phyloP scores from a whole-genome alignment of 2,329 filamentous ascomycete species.

The Penicillium sp. region DNA sequence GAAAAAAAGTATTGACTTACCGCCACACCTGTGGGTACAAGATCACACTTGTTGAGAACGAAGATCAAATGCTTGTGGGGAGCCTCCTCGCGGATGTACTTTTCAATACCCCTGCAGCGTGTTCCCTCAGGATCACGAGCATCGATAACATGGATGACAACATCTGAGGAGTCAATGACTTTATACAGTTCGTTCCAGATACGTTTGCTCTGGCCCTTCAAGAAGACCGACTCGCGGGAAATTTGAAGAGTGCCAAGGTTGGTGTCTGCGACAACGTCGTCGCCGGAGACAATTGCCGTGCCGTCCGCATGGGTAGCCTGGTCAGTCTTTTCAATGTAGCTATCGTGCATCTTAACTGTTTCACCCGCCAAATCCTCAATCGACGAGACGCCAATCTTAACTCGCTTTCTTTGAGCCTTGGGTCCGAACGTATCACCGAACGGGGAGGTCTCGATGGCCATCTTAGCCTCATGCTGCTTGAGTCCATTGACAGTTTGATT shows the following conservation, averaged over 20 bases:
- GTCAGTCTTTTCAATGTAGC: constrained; percentile 79
- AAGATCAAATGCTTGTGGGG: constrained; percentile 96
- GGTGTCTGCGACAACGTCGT: constrained; percentile 51
- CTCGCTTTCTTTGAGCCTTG: constrained; percentile 89
- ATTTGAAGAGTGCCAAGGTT: constrained; percentile 55
- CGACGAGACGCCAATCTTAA: constrained; percentile 84
- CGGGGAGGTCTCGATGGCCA: constrained; percentile 83
- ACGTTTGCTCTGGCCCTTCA: constrained; percentile 91
- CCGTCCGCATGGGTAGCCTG: constrained; percentile 78
- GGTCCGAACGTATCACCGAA: constrained; percentile 91
- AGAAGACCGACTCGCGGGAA: constrained; percentile 85
- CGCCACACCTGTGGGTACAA: constrained; percentile 89
- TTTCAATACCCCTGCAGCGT: constrained; percentile 85
- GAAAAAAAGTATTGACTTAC: constrained; percentile 67
- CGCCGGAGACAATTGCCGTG: constrained; percentile 62
- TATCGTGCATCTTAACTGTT: constrained; percentile 78
- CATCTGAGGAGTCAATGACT: constrained; percentile 93
- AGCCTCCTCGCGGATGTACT: constrained; percentile 90
- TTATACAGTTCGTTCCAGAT: constrained; percentile 98
- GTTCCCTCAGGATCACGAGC: constrained; percentile 89
- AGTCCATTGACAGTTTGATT: constrained; percentile 77
- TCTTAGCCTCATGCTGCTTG: constrained; percentile 93
- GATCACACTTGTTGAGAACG: constrained; percentile 87
- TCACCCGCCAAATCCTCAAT: constrained; percentile 81
- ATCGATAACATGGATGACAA: constrained; percentile 93